A percentile compares a stretch with the other conserved stretches of the same genome.
Evolutionary conservation across 805 yeast species (phyloP).

Genomic region (Teunomyces pallodes): DNA sequence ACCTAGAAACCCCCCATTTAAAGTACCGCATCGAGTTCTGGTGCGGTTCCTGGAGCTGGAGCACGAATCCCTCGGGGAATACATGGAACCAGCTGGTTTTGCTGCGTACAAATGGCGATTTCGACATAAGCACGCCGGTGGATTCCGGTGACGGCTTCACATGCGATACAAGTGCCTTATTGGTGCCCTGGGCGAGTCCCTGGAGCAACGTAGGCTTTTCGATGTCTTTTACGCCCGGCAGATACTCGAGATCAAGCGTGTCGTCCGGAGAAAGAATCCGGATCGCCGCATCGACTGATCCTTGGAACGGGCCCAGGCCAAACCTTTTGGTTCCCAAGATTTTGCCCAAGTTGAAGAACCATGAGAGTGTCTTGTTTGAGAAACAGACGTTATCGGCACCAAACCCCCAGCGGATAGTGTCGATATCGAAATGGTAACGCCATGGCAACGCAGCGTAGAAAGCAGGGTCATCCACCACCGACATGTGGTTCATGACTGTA

Average conservation of each 20-base stretch:
- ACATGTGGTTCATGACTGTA: conserved; percentile 92
- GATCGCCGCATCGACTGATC: conserved; percentile 82
- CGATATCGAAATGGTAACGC: conserved; percentile 58
- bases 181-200: conserved; percentile 29
- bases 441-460: conserved; percentile 85
- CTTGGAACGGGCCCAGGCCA: conserved; percentile 93
- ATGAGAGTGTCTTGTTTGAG: conserved; percentile 45
- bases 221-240: conserved; percentile 27
- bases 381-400: conserved; percentile 94
- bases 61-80: conserved; percentile 92
- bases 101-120: conserved; percentile 54
- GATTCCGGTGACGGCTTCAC: conserved; percentile 29
- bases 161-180: conserved; percentile 15
- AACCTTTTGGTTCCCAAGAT: conserved; percentile 83
- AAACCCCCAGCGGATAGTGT: conserved; percentile 84
- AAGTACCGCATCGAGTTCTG: conserved; percentile 89
- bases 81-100: conserved; percentile 89
- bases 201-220: conserved; percentile 37
- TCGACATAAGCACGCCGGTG: conserved; percentile 24
- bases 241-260: conserved; percentile 47
- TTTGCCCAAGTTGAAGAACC: conserved; percentile 84
- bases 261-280: conserved; percentile 78
- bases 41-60: conserved; percentile 78
- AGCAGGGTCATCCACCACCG: conserved; percentile 88
- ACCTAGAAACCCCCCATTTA: conserved; percentile 90